Conservation (phyloP, 192 early-diverging fungal genomes). For the Chytriomyces sp. region DNA sequence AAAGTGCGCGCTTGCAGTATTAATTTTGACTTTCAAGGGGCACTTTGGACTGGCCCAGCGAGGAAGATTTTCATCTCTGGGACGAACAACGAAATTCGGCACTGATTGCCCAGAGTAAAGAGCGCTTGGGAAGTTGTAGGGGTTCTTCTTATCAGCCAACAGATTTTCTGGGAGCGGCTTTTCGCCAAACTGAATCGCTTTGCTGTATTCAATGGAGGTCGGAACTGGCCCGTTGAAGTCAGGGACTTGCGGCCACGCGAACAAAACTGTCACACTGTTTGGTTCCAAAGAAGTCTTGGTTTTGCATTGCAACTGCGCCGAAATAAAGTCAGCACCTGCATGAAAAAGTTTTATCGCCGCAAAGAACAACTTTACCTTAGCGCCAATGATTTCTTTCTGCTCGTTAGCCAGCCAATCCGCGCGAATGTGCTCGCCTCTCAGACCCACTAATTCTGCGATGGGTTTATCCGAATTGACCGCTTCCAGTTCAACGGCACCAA, state of each 20-base stretch:
- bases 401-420: conserved; percentile 8
- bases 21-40: conserved; percentile 10
- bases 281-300: neutral
- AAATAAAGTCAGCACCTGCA: neutral
- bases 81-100: neutral
- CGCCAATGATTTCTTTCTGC: conserved; percentile 5
- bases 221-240: conserved; percentile 23
- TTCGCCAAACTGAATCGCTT: conserved; percentile 20
- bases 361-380: neutral
- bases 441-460: neutral
- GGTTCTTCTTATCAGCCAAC: neutral
- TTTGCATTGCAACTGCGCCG: conserved; percentile 14
- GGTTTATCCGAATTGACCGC: neutral
- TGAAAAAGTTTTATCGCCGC: too few relatives aligned
- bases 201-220: conserved; percentile 5
- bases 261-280: conserved; percentile 5
- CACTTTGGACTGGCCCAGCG: conserved; percentile 5
- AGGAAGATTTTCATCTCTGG: conserved; percentile 2
- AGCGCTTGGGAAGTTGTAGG: conserved; percentile 16
- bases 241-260: conserved; percentile 18
- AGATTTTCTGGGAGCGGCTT: conserved; percentile 2
- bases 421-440: neutral
- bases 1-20: neutral
- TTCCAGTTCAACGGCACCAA: neutral
- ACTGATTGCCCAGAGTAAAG: conserved; percentile 1